phyloP scores from a whole-genome alignment of 768 basidiomycete species.

The Albatrellus ellisii region DNA sequence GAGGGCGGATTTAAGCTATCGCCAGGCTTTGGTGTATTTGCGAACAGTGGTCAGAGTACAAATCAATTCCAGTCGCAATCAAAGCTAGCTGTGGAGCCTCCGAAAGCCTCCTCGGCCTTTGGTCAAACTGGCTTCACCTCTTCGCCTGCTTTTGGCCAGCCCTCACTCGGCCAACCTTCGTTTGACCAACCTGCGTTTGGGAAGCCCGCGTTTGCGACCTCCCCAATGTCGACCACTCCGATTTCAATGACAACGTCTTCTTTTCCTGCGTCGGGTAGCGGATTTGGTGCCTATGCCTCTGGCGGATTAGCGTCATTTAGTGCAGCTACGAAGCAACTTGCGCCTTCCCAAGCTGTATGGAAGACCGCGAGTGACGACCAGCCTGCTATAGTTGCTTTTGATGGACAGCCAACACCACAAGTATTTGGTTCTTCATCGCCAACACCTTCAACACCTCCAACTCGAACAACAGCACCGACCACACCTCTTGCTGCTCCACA shows the following conservation, averaged over 20 bases:
- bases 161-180: conserved; percentile 6
- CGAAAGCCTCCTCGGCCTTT: conserved; percentile 13
- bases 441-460: not conserved
- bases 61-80: conserved; percentile 6
- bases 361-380: not conserved
- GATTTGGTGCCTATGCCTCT: conserved; percentile 18
- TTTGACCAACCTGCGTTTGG: conserved; percentile 23
- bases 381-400: conserved; percentile 7
- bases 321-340: conserved; percentile 4
- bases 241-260: conserved; percentile 6
- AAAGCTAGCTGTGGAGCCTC: conserved; percentile 3
- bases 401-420: conserved; percentile 1
- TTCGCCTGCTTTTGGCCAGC: conserved; percentile 6
- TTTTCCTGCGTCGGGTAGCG: conserved; percentile 11
- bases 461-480: not conserved
- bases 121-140: conserved; percentile 12
- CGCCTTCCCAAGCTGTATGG: conserved; percentile 1
- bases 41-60: conserved; percentile 8
- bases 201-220: conserved; percentile 17
- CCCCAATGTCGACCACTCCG: conserved; percentile 13
- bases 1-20: conserved; percentile 15
- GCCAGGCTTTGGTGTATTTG: conserved; percentile 20
- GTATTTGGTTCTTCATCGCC: conserved; percentile 1
- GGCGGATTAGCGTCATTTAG: conserved; percentile 13
- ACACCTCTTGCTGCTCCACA: not conserved